Conservation (phyloP, 2,329 filamentous ascomycete species). For the Fusarium aywerte region DNA sequence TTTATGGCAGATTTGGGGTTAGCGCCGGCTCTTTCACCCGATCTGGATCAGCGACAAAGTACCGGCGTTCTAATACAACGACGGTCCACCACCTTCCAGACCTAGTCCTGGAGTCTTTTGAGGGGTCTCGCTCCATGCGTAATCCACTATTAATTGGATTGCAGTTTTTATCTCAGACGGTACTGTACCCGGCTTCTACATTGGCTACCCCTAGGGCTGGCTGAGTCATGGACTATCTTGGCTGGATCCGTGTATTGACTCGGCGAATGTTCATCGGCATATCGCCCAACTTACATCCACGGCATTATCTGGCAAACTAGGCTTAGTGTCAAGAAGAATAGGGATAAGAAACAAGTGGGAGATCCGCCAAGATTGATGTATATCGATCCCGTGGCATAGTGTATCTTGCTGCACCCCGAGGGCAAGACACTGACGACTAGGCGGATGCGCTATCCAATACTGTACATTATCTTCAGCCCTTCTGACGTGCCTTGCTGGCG, state of each 20-base stretch:
- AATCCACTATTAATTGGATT: constrained; percentile 10
- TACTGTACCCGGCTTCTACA: constrained; percentile 24
- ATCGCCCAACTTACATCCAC: constrained; percentile 28
- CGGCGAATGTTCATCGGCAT: constrained; percentile 34
- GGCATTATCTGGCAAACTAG: constrained; percentile 23
- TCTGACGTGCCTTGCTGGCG: constrained; percentile 25
- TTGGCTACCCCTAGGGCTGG: constrained; percentile 2
- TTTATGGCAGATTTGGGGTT: constrained; percentile 28
- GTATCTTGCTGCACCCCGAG: constrained; percentile 4
- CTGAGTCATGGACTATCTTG: constrained; percentile 18
- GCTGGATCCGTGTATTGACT: constrained; percentile 12
- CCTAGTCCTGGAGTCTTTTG: constrained; percentile 19
- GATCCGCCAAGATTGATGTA: constrained; percentile 19
- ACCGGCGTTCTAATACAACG: constrained; percentile 39
- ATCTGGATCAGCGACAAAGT: constrained; percentile 41
- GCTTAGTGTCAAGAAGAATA: constrained; percentile 1
- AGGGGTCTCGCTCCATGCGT: constrained; percentile 7
- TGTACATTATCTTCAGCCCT: constrained; percentile 8
- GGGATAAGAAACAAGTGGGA: constrained; percentile 10
- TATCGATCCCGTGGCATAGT: background rate
- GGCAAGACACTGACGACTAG: constrained; percentile 9
- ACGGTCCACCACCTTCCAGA: background rate
- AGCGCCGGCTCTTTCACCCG: constrained; percentile 35
- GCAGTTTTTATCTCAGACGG: background rate
- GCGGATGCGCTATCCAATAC: background rate